Conservation (phyloP, 2,329 filamentous ascomycete species). For the Myrmaecium sp. region DNA sequence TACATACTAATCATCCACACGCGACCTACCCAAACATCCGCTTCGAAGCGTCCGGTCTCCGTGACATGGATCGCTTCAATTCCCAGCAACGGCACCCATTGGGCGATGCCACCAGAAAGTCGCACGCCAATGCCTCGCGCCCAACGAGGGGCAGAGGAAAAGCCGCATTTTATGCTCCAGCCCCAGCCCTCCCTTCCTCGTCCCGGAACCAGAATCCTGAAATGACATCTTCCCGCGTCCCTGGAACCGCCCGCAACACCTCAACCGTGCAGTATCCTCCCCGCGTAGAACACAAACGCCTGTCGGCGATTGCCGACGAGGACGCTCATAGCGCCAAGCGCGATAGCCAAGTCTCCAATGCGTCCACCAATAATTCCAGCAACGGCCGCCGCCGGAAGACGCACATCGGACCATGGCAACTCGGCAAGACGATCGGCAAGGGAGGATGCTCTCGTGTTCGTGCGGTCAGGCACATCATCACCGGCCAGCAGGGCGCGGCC, state of each 20-base stretch:
- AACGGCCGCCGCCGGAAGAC: constrained; percentile 42
- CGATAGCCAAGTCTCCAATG: constrained; percentile 36
- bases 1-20: no score
- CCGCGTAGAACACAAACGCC: constrained; percentile 37
- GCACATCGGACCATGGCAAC: constrained; percentile 82
- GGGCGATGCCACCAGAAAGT: no score
- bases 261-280: constrained; percentile 11
- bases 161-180: no score
- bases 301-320: constrained; percentile 34
- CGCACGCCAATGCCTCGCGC: no score
- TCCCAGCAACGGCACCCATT: no score
- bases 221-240: no score
- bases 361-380: constrained; percentile 35
- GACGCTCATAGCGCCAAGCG: constrained; percentile 32
- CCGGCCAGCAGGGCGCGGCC: constrained; percentile 70
- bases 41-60: no score
- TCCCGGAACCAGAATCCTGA: constrained; percentile 12
- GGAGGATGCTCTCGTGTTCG: constrained; percentile 82
- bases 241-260: constrained; percentile 1
- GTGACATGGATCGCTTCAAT: no score
- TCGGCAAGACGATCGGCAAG: constrained; percentile 76
- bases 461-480: constrained; percentile 62
- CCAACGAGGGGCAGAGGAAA: no score
- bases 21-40: no score
- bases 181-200: no score